Conservation (phyloP, 208 protist species). For the Herpetomonas muscarum region DNA sequence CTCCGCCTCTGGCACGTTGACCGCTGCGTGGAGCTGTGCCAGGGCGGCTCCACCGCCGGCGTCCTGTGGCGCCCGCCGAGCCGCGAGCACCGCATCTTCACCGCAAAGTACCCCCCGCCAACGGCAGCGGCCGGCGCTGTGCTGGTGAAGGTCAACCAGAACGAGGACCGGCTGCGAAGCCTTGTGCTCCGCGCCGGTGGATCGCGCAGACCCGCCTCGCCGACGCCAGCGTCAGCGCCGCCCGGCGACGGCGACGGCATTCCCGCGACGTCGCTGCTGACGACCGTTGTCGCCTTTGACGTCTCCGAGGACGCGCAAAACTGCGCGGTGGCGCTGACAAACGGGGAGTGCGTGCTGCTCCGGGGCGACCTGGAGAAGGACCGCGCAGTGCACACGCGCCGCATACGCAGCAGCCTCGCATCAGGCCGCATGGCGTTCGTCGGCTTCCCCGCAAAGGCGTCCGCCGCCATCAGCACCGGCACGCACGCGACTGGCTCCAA, state of each 20-base stretch:
- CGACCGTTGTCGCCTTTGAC: constrained; percentile 75
- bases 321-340: constrained; percentile 79
- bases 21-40: constrained; percentile 16
- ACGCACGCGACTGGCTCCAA: too few relatives aligned
- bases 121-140: constrained; percentile 2
- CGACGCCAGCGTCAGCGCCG: neutral
- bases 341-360: constrained; percentile 77
- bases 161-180: constrained; percentile 11
- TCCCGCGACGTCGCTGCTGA: constrained; percentile 25
- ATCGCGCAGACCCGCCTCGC: neutral
- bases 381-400: constrained; percentile 19
- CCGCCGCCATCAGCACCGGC: neutral
- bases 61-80: constrained; percentile 26
- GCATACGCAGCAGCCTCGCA: constrained; percentile 27
- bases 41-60: constrained; percentile 4
- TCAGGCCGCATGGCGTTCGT: constrained; percentile 39
- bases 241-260: constrained; percentile 5
- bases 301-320: constrained; percentile 78
- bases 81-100: constrained; percentile 43
- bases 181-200: constrained; percentile 16
- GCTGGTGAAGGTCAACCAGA: constrained; percentile 18
- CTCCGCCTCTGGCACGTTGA: constrained; percentile 56
- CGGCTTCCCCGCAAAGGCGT: constrained; percentile 18
- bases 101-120: constrained; percentile 14
- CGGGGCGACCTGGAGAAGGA: constrained; percentile 45